phyloP scores from a whole-genome alignment of 495 filamentous ascomycete genomes.

The Penicillium verhagenii region DNA sequence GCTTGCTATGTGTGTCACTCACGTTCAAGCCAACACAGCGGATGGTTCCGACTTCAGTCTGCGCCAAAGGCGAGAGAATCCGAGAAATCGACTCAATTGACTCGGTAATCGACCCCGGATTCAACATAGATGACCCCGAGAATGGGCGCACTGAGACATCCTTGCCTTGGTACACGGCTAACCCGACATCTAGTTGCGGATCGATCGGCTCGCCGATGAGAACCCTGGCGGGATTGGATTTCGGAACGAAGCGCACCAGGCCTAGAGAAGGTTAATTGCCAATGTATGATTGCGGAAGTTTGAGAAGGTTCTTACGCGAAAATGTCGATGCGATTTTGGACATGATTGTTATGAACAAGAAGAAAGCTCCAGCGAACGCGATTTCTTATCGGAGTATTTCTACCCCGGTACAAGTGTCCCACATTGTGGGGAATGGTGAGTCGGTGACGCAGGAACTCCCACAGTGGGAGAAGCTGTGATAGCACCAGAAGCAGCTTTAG shows the following conservation, averaged over 20 bases:
- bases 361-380: constrained; percentile 1
- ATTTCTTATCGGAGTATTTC: constrained; percentile 22
- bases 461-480: neutral
- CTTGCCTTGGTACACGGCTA: constrained; percentile 52
- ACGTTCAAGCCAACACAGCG: constrained; percentile 78
- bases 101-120: constrained; percentile 47
- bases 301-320: constrained; percentile 32
- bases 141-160: constrained; percentile 55
- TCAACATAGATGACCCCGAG: constrained; percentile 55
- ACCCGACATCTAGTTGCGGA: constrained; percentile 51
- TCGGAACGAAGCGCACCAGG: constrained; percentile 59
- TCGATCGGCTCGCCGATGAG: constrained; percentile 59
- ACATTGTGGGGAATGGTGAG: neutral
- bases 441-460: neutral
- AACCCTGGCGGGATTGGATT: constrained; percentile 46
- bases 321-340: constrained; percentile 45
- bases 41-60: constrained; percentile 46
- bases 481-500: neutral
- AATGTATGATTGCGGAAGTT: neutral
- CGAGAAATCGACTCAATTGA: constrained; percentile 49
- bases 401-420: neutral
- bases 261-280: constrained; percentile 32
- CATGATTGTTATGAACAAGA: constrained; percentile 23
- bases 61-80: constrained; percentile 55
- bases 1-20: constrained; percentile 6